phyloP scores from a whole-genome alignment of 2,329 filamentous ascomycete genomes.

The Fusarium virguliforme region DNA sequence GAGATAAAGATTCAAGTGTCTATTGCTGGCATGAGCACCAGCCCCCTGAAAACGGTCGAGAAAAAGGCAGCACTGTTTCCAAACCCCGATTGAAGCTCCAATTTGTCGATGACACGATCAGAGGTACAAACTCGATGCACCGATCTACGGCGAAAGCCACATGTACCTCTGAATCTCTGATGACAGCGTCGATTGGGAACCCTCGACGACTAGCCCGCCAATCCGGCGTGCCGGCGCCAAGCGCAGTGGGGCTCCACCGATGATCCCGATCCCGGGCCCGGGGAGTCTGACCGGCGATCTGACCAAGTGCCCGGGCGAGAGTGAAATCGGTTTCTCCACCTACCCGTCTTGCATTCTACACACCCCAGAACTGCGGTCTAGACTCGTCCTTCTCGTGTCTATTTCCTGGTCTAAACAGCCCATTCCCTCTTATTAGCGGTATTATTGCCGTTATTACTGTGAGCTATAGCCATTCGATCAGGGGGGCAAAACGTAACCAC shows the following conservation, averaged over 20 bases:
- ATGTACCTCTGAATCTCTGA: slow-evolving; percentile 30
- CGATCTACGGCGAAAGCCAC: slow-evolving; percentile 32
- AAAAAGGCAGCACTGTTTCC: neutral
- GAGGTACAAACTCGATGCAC: slow-evolving; percentile 22
- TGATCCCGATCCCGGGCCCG: slow-evolving; percentile 45
- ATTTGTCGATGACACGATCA: slow-evolving; percentile 8
- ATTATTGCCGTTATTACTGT: slow-evolving; percentile 8
- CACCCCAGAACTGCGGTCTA: slow-evolving; percentile 17
- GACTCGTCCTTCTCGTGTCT: slow-evolving; percentile 11
- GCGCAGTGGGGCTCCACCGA: slow-evolving; percentile 32
- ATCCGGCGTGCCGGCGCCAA: slow-evolving; percentile 20
- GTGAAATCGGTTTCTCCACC: slow-evolving; percentile 31
- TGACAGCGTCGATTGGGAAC: slow-evolving; percentile 2
- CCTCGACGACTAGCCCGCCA: slow-evolving; percentile 17
- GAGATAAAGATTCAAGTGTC: slow-evolving; percentile 3
- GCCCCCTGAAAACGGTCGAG: neutral
- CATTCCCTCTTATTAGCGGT: slow-evolving; percentile 13
- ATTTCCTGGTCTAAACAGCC: neutral
- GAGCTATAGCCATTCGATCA: neutral
- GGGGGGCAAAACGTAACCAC: neutral
- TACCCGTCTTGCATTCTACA: slow-evolving; percentile 17
- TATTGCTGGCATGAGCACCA: neutral
- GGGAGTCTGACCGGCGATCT: slow-evolving; percentile 45
- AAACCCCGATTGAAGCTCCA: neutral
- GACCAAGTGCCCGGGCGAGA: slow-evolving; percentile 29